These are phyloP conservation scores for Neurospora cerealis DNA, from an alignment of 495 filamentous ascomycete genomes.

Conservation along the genomic window DNA sequence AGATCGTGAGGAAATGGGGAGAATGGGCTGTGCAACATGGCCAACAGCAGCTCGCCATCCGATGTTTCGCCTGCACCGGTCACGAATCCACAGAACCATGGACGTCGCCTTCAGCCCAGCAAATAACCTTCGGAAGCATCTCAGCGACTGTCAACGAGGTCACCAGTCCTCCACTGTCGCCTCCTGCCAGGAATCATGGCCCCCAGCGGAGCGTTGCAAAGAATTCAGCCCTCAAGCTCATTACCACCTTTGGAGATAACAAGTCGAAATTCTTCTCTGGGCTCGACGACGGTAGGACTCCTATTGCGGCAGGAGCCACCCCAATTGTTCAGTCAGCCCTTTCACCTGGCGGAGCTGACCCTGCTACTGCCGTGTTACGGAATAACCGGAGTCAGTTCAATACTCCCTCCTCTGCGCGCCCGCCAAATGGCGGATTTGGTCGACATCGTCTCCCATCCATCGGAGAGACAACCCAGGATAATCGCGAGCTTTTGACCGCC, in stretches of 20 bases:
- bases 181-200: slow-evolving; percentile 37
- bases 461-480: slow-evolving; percentile 54
- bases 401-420: slow-evolving; percentile 63
- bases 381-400: slow-evolving; percentile 46
- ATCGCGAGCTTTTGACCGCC: slow-evolving; percentile 23
- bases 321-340: slow-evolving; percentile 89
- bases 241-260: slow-evolving; percentile 69
- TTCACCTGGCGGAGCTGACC: slow-evolving; percentile 55
- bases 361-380: slow-evolving; percentile 57
- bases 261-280: slow-evolving; percentile 59
- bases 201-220: slow-evolving; percentile 56
- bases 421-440: slow-evolving; percentile 52
- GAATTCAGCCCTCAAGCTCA: slow-evolving; percentile 80
- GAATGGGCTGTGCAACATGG: slow-evolving; percentile 80
- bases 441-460: slow-evolving; percentile 72
- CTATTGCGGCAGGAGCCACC: slow-evolving; percentile 69
- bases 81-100: slow-evolving; percentile 67
- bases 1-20: slow-evolving; percentile 88
- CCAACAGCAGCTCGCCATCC: slow-evolving; percentile 81
- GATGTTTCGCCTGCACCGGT: slow-evolving; percentile 81
- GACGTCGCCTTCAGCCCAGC: slow-evolving; percentile 70
- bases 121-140: slow-evolving; percentile 47
- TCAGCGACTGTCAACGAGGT: slow-evolving; percentile 40
- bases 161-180: slow-evolving; percentile 50
- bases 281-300: slow-evolving; percentile 60